phyloP scores from a whole-genome alignment of 306 rosid genomes.

The Abrus pulchellus region DNA sequence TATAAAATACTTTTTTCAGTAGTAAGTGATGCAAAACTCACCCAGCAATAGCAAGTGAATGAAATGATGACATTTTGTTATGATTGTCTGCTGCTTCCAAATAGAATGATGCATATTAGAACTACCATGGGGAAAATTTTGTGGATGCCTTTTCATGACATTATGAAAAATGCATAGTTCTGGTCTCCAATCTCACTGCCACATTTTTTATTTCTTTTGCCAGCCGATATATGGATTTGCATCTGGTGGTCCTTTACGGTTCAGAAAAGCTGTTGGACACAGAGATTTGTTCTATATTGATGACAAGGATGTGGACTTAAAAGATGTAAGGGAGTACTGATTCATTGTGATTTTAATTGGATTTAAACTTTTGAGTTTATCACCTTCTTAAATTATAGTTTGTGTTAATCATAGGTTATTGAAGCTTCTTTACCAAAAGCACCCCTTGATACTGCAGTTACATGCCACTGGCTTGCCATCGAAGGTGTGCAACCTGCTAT shows the following conservation, averaged over 20 bases:
- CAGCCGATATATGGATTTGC: constrained; percentile 95
- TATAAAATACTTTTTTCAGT: too few species aligned
- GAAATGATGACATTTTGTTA: not conserved
- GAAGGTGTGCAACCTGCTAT: constrained; percentile 96
- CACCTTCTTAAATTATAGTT: constrained; percentile 20
- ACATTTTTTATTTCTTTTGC: constrained; percentile 36
- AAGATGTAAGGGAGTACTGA: constrained; percentile 69
- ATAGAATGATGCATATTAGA: constrained; percentile 38
- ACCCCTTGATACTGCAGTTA: constrained; percentile 74
- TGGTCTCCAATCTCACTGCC: constrained; percentile 30
- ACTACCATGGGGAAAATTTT: constrained; percentile 16
- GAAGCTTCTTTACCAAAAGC: constrained; percentile 87
- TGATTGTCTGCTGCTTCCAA: constrained; percentile 1
- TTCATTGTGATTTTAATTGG: constrained; percentile 39
- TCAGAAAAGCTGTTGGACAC: constrained; percentile 89
- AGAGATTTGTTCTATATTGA: constrained; percentile 88
- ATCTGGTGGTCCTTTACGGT: constrained; percentile 80
- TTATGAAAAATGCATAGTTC: constrained; percentile 22
- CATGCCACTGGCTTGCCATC: constrained; percentile 89
- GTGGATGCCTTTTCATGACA: not conserved
- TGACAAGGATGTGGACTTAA: constrained; percentile 91
- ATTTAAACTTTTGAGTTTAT: constrained; percentile 28
- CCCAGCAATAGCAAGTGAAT: too few species aligned
- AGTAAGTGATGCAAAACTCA: not conserved
- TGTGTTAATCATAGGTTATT: constrained; percentile 63